Percentiles rank a stretch among this genome's conserved stretches.
phyloP scores from a whole-genome alignment of 2,329 filamentous ascomycete species.

The Chlorencoelia australis region DNA sequence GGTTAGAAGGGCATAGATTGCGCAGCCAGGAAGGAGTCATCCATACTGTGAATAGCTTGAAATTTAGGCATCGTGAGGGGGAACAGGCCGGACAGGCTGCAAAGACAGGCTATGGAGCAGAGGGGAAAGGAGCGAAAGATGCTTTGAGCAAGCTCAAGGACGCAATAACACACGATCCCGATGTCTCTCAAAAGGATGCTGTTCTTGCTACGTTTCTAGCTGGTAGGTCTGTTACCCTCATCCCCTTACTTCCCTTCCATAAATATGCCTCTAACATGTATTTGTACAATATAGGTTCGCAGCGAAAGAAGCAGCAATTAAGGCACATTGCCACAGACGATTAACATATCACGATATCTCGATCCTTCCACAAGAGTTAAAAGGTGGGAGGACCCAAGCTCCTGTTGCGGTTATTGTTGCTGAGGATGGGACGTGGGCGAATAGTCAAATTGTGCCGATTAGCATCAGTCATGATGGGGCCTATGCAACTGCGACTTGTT shows the following conservation, averaged over 20 bases:
- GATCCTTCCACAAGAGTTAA: constrained; percentile 3
- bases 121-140: constrained; percentile 2
- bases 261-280: neutral
- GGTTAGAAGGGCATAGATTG: constrained; percentile 1
- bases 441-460: constrained; percentile 51
- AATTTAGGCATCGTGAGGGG: neutral
- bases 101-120: neutral
- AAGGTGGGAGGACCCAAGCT: constrained; percentile 4
- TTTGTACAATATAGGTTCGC: constrained; percentile 31
- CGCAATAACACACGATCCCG: no score
- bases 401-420: constrained; percentile 17
- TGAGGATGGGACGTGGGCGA: constrained; percentile 22
- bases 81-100: neutral
- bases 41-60: neutral
- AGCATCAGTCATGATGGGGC: constrained; percentile 84
- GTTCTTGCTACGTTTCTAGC: constrained; percentile 18
- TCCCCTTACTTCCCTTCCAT: neutral
- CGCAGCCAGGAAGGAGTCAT: neutral
- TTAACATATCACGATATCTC: constrained; percentile 55
- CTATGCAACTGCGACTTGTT: constrained; percentile 63
- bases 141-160: neutral
- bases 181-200: no score
- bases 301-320: constrained; percentile 66
- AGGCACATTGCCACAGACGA: constrained; percentile 52
- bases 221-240: constrained; percentile 16